Base-by-base conservation (phyloP, 75 land plant species). In the Gnetum montanum region DNA sequence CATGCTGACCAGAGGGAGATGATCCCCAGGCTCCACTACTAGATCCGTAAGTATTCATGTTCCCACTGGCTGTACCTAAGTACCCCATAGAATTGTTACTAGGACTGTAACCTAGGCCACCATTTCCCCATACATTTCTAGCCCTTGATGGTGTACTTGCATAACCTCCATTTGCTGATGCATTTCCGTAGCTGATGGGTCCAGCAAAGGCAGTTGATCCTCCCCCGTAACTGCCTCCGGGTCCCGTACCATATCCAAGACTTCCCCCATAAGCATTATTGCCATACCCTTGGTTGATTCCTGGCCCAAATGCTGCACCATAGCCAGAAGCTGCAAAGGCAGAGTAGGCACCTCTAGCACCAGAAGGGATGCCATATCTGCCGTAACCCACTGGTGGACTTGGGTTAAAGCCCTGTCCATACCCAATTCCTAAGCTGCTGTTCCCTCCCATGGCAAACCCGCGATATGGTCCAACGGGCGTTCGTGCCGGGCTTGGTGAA, bases 401-500 rank as follows among this genome's bases (percentile, higher is more conserved):
- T 29, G 70, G 62, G 46, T 63, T 76, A 24, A 52, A 76, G 6
- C 75, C 71, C 56, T 63, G 78, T 40, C 60, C 48, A 60, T 83
- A 80, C 1, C 77, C 89, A 62, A 67, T 76, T 8, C 73, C 58
- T 19, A 76, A 70, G 58, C 37, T 79, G 57, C 82, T 57, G 57
- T 62, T 66, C 13, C 72, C 54, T 41, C 68, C 72, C 61, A 49
- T 30, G 25, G 28, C 65, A 47, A 71, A 67, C 11, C 73, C 73
- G n/a, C n/a, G n/a, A n/a, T n/a, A n/a, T n/a, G n/a, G n/a, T 36
- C 51, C 69, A 15, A 63, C 34, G 4, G 71, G 81, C 54, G 50
- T 55, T 16, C 90, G 59, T 61, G 43, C 75, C 16, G 85, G 79
- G 8, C 82, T 78, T 13, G 90, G 82, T 30, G 97, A 82, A 38